Conservation (phyloP, 345 rosid genomes). For the Cardamine chenopodiifolia region DNA sequence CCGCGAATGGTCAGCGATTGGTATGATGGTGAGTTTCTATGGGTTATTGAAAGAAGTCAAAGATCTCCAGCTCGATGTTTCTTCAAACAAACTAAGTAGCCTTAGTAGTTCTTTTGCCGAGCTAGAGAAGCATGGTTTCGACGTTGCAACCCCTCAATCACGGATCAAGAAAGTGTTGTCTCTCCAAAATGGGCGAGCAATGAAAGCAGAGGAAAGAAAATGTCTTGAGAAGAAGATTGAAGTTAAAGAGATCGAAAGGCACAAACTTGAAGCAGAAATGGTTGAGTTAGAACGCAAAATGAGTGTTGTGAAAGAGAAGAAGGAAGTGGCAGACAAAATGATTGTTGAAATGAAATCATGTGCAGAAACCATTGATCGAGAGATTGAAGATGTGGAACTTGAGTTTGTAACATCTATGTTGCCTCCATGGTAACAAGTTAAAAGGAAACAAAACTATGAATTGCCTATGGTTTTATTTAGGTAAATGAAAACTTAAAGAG, state of each 20-base stretch:
- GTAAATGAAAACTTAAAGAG: neutral
- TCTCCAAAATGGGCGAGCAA: conserved; percentile 45
- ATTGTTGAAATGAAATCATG: conserved; percentile 37
- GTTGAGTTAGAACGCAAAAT: conserved; percentile 47
- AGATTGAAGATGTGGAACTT: conserved; percentile 15
- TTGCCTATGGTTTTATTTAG: too few species aligned
- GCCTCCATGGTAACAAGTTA: conserved; percentile 52
- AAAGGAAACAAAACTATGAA: neutral
- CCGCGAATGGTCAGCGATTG: conserved; percentile 73
- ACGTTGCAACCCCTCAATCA: conserved; percentile 43
- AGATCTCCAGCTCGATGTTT: conserved; percentile 36
- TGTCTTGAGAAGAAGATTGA: conserved; percentile 43
- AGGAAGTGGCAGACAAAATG: conserved; percentile 33
- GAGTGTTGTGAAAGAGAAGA: conserved; percentile 32
- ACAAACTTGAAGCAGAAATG: conserved; percentile 39
- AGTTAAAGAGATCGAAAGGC: conserved; percentile 25
- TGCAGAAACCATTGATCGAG: conserved; percentile 19
- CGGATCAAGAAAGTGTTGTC: conserved; percentile 51
- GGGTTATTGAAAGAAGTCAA: conserved; percentile 57
- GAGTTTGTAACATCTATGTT: conserved; percentile 44
- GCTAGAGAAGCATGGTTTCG: conserved; percentile 69
- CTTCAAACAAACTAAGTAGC: conserved; percentile 42
- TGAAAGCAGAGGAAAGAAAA: conserved; percentile 39
- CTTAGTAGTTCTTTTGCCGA: conserved; percentile 52
- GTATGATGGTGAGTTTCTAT: conserved; percentile 63